A percentile compares a stretch with the other conserved stretches of the same genome.
Conservation (phyloP, 441 rosid species). For the Gossypium aridum region DNA sequence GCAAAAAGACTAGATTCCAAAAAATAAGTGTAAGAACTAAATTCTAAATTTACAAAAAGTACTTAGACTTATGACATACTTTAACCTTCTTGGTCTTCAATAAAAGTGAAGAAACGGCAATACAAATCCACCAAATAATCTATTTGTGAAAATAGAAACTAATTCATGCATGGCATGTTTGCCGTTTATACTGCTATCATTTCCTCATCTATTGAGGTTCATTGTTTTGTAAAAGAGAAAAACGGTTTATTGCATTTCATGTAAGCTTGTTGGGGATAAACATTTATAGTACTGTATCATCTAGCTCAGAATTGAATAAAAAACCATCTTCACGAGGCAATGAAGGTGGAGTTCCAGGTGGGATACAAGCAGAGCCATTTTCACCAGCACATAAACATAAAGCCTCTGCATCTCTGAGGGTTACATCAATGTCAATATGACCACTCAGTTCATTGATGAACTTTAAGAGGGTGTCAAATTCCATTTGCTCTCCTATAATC, state of each 20-base stretch:
- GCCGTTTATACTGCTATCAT: neutral
- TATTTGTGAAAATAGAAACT: neutral
- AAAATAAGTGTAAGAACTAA: no score
- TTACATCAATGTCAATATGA: conserved; percentile 60
- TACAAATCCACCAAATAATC: neutral
- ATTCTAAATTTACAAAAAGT: neutral
- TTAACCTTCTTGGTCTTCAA: neutral
- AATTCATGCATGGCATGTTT: neutral
- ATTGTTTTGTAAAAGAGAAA: neutral
- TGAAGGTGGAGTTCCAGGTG: conserved; percentile 95
- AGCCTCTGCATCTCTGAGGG: conserved; percentile 89
- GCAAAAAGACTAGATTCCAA: no score
- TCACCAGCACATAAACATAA: conserved; percentile 93
- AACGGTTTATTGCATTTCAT: conserved; percentile 10
- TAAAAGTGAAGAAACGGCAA: neutral
- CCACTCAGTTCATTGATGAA: conserved; percentile 94
- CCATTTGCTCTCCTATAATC: conserved; percentile 93
- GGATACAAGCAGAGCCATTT: conserved; percentile 81
- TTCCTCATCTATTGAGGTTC: neutral
- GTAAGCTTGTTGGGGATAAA: neutral
- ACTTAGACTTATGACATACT: no score
- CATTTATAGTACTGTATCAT: conserved; percentile 69
- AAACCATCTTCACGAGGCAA: conserved; percentile 56
- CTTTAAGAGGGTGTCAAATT: conserved; percentile 90
- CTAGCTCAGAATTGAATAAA: conserved; percentile 51